phyloP scores from a whole-genome alignment of 139 green algal species.

The Pedinophyceae sp. region DNA sequence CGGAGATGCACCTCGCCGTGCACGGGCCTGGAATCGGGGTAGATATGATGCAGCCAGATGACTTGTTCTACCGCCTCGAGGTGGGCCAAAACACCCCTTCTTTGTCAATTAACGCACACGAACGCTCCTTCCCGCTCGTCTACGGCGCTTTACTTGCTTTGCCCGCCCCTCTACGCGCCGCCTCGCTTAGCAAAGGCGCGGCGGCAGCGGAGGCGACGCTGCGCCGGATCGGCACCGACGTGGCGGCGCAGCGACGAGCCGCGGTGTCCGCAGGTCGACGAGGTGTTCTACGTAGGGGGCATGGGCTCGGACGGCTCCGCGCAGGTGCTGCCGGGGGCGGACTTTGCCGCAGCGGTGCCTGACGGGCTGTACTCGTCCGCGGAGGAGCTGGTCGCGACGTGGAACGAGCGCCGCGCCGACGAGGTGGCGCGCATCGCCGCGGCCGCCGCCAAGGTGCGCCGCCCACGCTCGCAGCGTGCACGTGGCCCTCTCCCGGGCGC shows the following conservation, averaged over 20 bases:
- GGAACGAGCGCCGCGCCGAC: conserved; percentile 46
- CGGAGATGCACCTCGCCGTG: conserved; percentile 10
- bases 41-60: conserved; percentile 20
- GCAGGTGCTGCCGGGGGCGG: conserved; percentile 16
- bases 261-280: no score
- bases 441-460: conserved; percentile 17
- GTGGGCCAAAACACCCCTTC: conserved; percentile 33
- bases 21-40: conserved; percentile 19
- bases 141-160: no score
- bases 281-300: conserved; percentile 9
- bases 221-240: no score
- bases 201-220: conserved; percentile 15
- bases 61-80: conserved; percentile 24
- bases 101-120: no score
- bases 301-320: neutral
- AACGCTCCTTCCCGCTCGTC: no score
- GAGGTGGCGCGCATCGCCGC: conserved; percentile 63
- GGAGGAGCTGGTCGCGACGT: conserved; percentile 32
- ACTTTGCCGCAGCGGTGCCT: conserved; percentile 26
- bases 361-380: conserved; percentile 40
- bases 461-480: neutral
- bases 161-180: no score
- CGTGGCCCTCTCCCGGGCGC: neutral
- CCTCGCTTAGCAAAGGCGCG: no score
- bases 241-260: no score